phyloP scores from a whole-genome alignment of 805 yeast species.

The Yamadazyma kitorensis region DNA sequence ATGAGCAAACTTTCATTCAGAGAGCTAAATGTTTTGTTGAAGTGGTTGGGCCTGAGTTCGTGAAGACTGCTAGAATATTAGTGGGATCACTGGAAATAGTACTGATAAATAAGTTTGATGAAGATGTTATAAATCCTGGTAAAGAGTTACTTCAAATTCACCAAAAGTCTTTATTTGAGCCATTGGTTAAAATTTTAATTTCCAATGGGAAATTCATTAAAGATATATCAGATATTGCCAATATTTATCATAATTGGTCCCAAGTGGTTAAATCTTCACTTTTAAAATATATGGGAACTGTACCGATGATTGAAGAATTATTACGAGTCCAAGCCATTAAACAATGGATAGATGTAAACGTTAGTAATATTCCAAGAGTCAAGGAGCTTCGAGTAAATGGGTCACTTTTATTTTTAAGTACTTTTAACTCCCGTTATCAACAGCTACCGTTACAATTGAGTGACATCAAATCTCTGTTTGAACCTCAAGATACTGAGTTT shows the following conservation, averaged over 20 bases:
- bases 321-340: constrained; percentile 51
- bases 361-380: constrained; percentile 50
- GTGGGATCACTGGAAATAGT: constrained; percentile 12
- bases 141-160: constrained; percentile 56
- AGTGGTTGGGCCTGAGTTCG: constrained; percentile 39
- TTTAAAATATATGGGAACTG: constrained; percentile 54
- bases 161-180: constrained; percentile 50
- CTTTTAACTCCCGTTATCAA: constrained; percentile 43
- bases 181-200: constrained; percentile 54
- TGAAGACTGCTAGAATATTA: constrained; percentile 25
- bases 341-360: constrained; percentile 55
- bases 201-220: constrained; percentile 66
- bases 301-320: constrained; percentile 59
- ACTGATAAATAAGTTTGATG: constrained; percentile 37
- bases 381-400: constrained; percentile 42
- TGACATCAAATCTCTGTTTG: constrained; percentile 50
- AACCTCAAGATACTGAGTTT: constrained; percentile 48
- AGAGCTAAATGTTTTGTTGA: constrained; percentile 64
- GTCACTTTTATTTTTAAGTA: constrained; percentile 36
- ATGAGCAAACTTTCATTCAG: constrained; percentile 67
- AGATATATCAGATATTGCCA: constrained; percentile 49
- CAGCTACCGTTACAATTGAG: constrained; percentile 60
- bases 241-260: constrained; percentile 64
- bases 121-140: constrained; percentile 57
- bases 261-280: constrained; percentile 53